Percentiles rank a stretch among this genome's conserved stretches.
These are phyloP conservation scores for Saccharomyces hybrid DNA, from an alignment of 1,139 yeast genomes.

Conservation along the genomic window DNA sequence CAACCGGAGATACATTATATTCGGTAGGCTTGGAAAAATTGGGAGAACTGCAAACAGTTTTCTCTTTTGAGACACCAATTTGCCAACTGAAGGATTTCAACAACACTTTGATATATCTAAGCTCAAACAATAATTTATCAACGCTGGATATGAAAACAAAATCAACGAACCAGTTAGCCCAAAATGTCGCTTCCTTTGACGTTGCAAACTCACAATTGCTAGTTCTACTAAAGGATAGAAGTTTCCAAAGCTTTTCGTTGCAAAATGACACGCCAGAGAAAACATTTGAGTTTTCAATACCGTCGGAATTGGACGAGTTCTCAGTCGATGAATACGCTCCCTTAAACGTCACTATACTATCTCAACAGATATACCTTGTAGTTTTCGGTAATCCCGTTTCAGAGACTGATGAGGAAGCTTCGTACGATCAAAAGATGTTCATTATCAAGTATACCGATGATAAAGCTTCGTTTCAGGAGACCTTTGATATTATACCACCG, in stretches of 20 bases:
- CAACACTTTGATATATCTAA: slow-evolving; percentile 7
- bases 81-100: not conserved
- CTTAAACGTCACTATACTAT: slow-evolving; percentile 11
- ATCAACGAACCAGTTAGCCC: not conserved
- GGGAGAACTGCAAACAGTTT: not conserved
- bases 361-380: slow-evolving; percentile 12
- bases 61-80: not conserved
- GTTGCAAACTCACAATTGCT: slow-evolving; percentile 6
- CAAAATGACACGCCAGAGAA: not conserved
- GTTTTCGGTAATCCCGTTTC: slow-evolving; percentile 19
- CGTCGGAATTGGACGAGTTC: slow-evolving; percentile 13
- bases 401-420: slow-evolving; percentile 19
- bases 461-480: slow-evolving; percentile 27
- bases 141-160: not conserved
- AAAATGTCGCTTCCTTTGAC: slow-evolving; percentile 15
- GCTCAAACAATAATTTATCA: slow-evolving; percentile 4
- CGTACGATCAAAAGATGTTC: slow-evolving; percentile 22
- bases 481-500: slow-evolving; percentile 50
- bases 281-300: slow-evolving; percentile 7
- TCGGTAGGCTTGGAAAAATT: not conserved
- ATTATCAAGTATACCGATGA: slow-evolving; percentile 13
- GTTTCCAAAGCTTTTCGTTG: slow-evolving; percentile 1
- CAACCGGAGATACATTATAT: not conserved
- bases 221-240: slow-evolving; percentile 7
- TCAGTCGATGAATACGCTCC: slow-evolving; percentile 18